phyloP scores from a whole-genome alignment of 2,329 filamentous ascomycete species.

The Colletotrichum siamense region DNA sequence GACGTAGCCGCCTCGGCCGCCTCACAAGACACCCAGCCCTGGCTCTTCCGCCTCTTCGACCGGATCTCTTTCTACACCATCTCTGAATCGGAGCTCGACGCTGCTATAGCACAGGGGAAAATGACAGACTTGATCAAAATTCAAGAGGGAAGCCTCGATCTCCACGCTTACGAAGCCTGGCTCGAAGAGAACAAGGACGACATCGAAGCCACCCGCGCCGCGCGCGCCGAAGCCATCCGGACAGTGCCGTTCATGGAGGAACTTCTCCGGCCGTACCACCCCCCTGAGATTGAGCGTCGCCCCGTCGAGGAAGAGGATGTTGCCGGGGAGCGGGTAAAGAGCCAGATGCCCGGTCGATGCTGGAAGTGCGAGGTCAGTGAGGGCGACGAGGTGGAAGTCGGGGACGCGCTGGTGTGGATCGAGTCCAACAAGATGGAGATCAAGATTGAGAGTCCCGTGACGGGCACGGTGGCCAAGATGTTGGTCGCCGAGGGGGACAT shows the following conservation, averaged over 20 bases:
- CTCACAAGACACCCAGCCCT: conserved; percentile 21
- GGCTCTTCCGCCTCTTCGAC: conserved; percentile 37
- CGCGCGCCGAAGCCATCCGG: conserved; percentile 30
- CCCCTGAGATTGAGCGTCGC: conserved; percentile 6
- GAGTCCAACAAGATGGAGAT: conserved; percentile 45
- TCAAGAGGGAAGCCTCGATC: conserved; percentile 31
- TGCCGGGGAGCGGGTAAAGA: conserved; percentile 30
- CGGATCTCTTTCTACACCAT: conserved; percentile 36
- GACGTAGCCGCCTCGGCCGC: conserved; percentile 9
- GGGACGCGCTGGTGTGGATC: conserved; percentile 35
- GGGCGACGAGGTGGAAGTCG: conserved; percentile 28
- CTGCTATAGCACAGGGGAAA: conserved; percentile 14
- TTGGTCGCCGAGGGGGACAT: conserved; percentile 32
- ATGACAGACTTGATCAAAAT: conserved; percentile 29
- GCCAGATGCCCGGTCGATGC: conserved; percentile 38
- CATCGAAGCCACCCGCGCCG: conserved; percentile 25
- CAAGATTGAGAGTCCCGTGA: conserved; percentile 33
- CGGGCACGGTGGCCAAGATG: conserved; percentile 30
- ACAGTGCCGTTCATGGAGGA: conserved; percentile 34
- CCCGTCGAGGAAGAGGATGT: background rate
- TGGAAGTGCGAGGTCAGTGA: conserved; percentile 35
- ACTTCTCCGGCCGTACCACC: conserved; percentile 29
- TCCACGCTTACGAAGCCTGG: conserved; percentile 36
- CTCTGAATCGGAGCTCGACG: conserved; percentile 31
- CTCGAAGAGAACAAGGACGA: conserved; percentile 31